These are phyloP conservation scores for Cryptosporidium parvum DNA, from an alignment of 169 alveolate species.

Conservation along the genomic window DNA sequence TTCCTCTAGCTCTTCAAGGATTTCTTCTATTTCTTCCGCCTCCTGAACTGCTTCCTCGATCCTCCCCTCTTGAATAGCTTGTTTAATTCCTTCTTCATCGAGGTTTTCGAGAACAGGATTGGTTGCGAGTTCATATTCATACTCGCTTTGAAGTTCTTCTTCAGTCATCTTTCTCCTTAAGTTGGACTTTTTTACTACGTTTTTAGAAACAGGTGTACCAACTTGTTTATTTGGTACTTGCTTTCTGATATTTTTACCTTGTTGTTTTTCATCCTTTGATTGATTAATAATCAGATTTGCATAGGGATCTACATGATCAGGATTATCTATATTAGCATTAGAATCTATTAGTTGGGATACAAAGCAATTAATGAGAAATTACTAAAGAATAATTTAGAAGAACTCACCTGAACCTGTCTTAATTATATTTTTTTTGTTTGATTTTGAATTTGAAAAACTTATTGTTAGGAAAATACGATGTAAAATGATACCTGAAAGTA, in stretches of 20 bases:
- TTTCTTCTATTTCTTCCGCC: conserved; percentile 69
- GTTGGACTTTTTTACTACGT: conserved; percentile 5
- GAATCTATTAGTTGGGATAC: background rate
- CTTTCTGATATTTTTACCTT: background rate
- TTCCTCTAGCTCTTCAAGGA: conserved; percentile 25
- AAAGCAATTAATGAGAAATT: background rate
- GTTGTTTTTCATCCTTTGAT: background rate
- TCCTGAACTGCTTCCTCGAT: conserved; percentile 44
- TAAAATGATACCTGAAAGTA: conserved; percentile 35
- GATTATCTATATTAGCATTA: background rate
- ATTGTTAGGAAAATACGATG: conserved; percentile 63
- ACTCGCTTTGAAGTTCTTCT: conserved; percentile 23
- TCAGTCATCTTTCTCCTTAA: conserved; percentile 42
- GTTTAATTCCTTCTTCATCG: conserved; percentile 49
- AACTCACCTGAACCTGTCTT: background rate
- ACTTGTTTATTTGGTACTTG: background rate
- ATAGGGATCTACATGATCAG: conserved; percentile 5
- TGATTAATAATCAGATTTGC: conserved; percentile 13
- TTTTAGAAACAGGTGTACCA: background rate
- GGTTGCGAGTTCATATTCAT: conserved; percentile 31
- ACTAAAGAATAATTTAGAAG: background rate
- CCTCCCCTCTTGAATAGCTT: conserved; percentile 57
- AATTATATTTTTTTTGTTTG: background rate
- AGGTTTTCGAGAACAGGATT: conserved; percentile 40
- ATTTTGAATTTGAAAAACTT: conserved; percentile 19